Evolutionary conservation across 805 yeast genomes (phyloP).

Genomic region (Zygosaccharomyces gambellarensis): DNA sequence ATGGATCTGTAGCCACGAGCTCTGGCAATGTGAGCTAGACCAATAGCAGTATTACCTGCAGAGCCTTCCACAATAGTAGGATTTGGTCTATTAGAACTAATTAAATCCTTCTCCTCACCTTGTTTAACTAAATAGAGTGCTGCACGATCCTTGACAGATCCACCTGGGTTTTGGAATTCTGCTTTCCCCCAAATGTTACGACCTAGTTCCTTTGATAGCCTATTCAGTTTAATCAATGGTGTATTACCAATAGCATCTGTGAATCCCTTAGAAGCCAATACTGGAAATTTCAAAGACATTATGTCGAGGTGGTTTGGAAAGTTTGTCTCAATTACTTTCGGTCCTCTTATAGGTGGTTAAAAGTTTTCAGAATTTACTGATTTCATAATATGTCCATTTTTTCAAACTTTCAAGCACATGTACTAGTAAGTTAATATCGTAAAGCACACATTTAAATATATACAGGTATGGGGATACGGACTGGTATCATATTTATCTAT

Average conservation of each 20-base stretch:
- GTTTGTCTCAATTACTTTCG: neutral
- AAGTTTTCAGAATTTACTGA: neutral
- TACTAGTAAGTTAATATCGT: neutral
- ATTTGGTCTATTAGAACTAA: slow-evolving; percentile 48
- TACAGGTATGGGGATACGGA: neutral
- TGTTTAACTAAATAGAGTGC: slow-evolving; percentile 72
- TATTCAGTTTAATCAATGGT: slow-evolving; percentile 63
- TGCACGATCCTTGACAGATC: slow-evolving; percentile 87
- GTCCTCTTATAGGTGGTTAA: neutral
- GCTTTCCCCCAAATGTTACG: slow-evolving; percentile 84
- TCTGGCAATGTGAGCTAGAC: slow-evolving; percentile 76
- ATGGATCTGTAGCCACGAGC: slow-evolving; percentile 80
- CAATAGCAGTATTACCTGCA: slow-evolving; percentile 95
- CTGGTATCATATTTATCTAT: neutral
- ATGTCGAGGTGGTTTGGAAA: neutral
- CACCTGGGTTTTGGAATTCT: slow-evolving; percentile 91
- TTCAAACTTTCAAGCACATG: neutral
- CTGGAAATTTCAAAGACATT: slow-evolving; percentile 39
- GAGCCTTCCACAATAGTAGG: slow-evolving; percentile 92
- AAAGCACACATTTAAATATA: neutral
- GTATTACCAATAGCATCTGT: slow-evolving; percentile 91
- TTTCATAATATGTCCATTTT: neutral
- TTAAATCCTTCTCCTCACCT: slow-evolving; percentile 64
- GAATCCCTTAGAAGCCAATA: slow-evolving; percentile 62
- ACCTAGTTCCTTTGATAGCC: slow-evolving; percentile 53